Evolutionary conservation across 192 early-diverging fungal species (phyloP).

Genomic region (Backusella westeae): DNA sequence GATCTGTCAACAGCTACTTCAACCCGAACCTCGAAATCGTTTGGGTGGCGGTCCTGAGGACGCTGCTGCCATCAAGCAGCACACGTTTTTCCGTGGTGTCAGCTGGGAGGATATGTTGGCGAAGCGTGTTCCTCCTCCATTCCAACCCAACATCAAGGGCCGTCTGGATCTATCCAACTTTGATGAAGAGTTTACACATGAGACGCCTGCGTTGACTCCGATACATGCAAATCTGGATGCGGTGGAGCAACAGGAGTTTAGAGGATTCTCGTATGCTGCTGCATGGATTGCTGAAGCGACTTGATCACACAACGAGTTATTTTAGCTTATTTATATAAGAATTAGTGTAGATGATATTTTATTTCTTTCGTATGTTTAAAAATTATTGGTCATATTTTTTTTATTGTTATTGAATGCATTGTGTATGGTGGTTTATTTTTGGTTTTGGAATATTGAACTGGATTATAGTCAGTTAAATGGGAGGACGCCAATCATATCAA

Average conservation of each 20-base stretch:
- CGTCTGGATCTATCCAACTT: slow-evolving; percentile 94
- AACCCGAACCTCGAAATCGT: slow-evolving; percentile 61
- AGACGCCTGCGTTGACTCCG: slow-evolving; percentile 85
- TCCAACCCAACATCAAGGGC: slow-evolving; percentile 59
- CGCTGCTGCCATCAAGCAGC: slow-evolving; percentile 67
- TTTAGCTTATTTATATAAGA: background rate
- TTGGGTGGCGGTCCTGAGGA: slow-evolving; percentile 63
- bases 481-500: too few species aligned
- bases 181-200: slow-evolving; percentile 93
- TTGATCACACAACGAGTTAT: background rate
- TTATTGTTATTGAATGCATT: background rate
- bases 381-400: background rate
- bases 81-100: slow-evolving; percentile 71
- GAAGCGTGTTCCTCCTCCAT: slow-evolving; percentile 65
- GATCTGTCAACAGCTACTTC: slow-evolving; percentile 72
- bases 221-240: slow-evolving; percentile 77
- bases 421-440: too few species aligned
- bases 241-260: slow-evolving; percentile 87
- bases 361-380: background rate
- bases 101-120: slow-evolving; percentile 76
- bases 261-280: slow-evolving; percentile 86
- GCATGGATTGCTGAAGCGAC: slow-evolving; percentile 63
- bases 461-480: too few species aligned
- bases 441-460: too few species aligned
- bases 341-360: background rate